Percentiles rank a stretch among this genome's conserved stretches.
Evolutionary conservation across 2,329 filamentous ascomycete genomes (phyloP).

Genomic region (Exophiala xenobiotica): DNA sequence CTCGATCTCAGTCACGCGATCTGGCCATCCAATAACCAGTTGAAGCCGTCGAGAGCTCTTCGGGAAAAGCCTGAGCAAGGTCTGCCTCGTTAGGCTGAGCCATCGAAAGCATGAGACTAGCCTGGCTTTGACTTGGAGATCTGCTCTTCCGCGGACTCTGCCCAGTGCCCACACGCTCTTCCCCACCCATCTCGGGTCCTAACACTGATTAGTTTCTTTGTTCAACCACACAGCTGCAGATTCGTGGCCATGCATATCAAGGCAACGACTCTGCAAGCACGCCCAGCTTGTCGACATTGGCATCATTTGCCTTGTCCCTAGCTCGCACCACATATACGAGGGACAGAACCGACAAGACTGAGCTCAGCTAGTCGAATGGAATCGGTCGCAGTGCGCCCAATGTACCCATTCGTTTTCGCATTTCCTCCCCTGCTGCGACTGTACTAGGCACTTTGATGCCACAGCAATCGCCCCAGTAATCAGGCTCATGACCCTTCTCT

Average conservation of each 20-base stretch:
- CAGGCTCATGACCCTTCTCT: slow-evolving; percentile 56
- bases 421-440: slow-evolving; percentile 84
- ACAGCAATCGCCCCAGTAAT: slow-evolving; percentile 90
- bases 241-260: slow-evolving; percentile 20
- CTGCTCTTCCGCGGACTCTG: too few relatives aligned
- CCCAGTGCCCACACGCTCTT: too few relatives aligned
- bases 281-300: not conserved
- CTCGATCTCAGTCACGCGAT: not conserved
- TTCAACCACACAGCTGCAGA: slow-evolving; percentile 10
- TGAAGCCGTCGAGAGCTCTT: not conserved
- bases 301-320: not conserved
- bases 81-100: not conserved
- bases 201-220: slow-evolving; percentile 10
- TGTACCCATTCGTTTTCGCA: slow-evolving; percentile 66
- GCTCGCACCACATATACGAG: not conserved
- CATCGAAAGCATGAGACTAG: not conserved
- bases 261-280: slow-evolving; percentile 12
- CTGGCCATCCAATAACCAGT: not conserved
- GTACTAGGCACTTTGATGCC: slow-evolving; percentile 96
- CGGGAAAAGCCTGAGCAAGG: not conserved
- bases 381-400: slow-evolving; percentile 63
- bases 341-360: not conserved
- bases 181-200: not conserved
- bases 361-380: slow-evolving; percentile 43
- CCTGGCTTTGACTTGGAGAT: not conserved